Base-by-base conservation (phyloP, 805 yeast species). In the Zygosaccharomyces pseudorouxii region DNA sequence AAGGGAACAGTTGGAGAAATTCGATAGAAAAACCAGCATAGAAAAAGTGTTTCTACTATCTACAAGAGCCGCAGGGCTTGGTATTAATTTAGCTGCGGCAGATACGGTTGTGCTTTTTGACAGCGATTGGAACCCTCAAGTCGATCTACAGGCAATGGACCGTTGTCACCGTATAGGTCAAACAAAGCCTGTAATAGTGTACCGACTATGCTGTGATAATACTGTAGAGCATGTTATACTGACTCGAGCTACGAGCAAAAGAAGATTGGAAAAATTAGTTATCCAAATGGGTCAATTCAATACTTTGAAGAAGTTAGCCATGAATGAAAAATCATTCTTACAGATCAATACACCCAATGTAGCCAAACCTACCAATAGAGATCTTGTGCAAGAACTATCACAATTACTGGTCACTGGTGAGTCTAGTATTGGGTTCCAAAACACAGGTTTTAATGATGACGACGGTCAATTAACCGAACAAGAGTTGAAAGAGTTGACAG, bases 61-160 rank as follows among this genome's bases (percentile, higher is more conserved):
- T 11, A 93, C 99, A 0, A 74, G 98, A 53, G 92, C 98, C 0
- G 99, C 97, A 8, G 98, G 98, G 0, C 75, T 92, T 28, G 99
- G 99, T 4, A 80, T 92, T 38, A 92, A 92, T 60, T 71, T 92
- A 47, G 79, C 84, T 0, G 81, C 84, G 0, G 96, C 98, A 0
- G 97, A 93, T 55, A 83, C 95, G 1, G 98, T 93, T 1, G 79
- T 92, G 3, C 59, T 92, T 9, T 89, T 88, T 62, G 99, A 92
- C 60, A 85, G 89, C 48, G 99, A 92, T 62, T 92, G 97, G 96
- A 92, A 92, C 60, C 99, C 98, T 0, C 97, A 92, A 62, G 95
- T 89, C 53, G 98, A 92, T 67, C 71, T 89, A 44, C 99, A 92
- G 64, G 98, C 98, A 0, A 92, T 92, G 81, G 98, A 90, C 59